Conservation (phyloP, 1,284 basidiomycete genomes). For the Albatrellus sp. region DNA sequence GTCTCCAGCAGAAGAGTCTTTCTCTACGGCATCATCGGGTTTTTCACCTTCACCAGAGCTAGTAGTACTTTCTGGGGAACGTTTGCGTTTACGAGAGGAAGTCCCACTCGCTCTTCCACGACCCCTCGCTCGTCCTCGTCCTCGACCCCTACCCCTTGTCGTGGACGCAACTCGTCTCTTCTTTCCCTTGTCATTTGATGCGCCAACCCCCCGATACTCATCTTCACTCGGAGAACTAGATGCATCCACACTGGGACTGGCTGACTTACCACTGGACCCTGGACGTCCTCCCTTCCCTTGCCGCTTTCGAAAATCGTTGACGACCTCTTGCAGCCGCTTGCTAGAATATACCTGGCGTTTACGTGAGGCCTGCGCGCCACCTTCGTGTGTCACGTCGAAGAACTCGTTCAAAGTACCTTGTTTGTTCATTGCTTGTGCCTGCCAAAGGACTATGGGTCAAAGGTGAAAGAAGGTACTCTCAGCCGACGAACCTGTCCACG, state of each 20-base stretch:
- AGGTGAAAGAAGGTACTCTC: not conserved
- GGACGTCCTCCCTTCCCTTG: conserved; percentile 14
- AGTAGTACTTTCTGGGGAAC: not conserved
- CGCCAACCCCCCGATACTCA: conserved; percentile 13
- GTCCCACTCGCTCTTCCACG: conserved; percentile 11
- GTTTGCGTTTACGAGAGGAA: conserved; percentile 10
- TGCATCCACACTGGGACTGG: not conserved
- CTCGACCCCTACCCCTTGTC: conserved; percentile 5
- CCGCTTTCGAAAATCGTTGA: conserved; percentile 68
- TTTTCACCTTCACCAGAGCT: conserved; percentile 16
- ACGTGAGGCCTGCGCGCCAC: conserved; percentile 62
- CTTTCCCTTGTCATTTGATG: conserved; percentile 16
- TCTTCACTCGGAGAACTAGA: conserved; percentile 8
- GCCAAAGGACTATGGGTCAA: conserved; percentile 5
- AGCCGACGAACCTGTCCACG: conserved; percentile 47
- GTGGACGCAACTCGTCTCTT: not conserved
- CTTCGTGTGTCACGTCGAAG: conserved; percentile 48
- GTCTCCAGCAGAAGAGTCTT: conserved; percentile 7
- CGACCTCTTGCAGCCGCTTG: conserved; percentile 83
- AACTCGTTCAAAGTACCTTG: conserved; percentile 64
- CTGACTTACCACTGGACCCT: conserved; percentile 6
- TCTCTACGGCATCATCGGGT: conserved; percentile 11
- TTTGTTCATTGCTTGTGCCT: conserved; percentile 53
- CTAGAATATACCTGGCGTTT: conserved; percentile 72
- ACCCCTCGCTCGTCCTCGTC: conserved; percentile 7